Evolutionary conservation across 139 green algal genomes (phyloP).

Genomic region (Coccomyxa sp.): DNA sequence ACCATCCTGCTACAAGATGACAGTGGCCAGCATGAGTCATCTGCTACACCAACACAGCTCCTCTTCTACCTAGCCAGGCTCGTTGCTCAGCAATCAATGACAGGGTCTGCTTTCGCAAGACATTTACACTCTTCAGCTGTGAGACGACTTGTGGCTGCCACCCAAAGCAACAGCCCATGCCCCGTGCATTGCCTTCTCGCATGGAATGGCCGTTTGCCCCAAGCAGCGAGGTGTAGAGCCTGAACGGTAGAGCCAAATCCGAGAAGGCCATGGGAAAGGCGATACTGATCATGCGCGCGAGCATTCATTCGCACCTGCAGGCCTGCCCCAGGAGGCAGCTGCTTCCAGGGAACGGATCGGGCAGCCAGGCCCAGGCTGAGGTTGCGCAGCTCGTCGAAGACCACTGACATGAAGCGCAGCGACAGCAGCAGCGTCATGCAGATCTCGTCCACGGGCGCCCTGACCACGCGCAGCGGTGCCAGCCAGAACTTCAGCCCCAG

Average conservation of each 20-base stretch:
- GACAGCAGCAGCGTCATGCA: constrained; percentile 77
- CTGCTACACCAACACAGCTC: too few species aligned
- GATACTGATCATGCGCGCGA: not conserved
- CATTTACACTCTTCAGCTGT: too few species aligned
- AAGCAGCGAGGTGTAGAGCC: too few species aligned
- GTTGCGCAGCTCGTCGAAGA: constrained; percentile 84
- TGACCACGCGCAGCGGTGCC: constrained; percentile 46
- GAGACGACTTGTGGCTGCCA: too few species aligned
- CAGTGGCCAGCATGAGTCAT: too few species aligned
- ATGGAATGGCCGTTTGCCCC: not conserved
- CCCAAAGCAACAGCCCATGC: not conserved
- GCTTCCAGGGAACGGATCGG: constrained; percentile 64
- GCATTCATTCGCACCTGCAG: not conserved
- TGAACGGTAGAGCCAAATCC: too few species aligned
- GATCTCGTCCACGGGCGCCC: constrained; percentile 41
- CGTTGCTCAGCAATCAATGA: too few species aligned
- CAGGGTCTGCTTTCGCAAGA: too few species aligned
- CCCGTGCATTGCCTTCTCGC: not conserved
- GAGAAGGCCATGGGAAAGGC: too few species aligned
- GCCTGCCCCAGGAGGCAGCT: constrained; percentile 36
- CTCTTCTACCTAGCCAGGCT: too few species aligned
- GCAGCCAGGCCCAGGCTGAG: constrained; percentile 73
- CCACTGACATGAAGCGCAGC: constrained; percentile 79
- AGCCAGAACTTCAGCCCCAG: constrained; percentile 53
- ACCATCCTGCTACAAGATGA: too few species aligned